Percentiles rank a stretch among this genome's conserved stretches.
Evolutionary conservation across 768 basidiomycete species (phyloP).

Genomic region (Suillus bovinus): DNA sequence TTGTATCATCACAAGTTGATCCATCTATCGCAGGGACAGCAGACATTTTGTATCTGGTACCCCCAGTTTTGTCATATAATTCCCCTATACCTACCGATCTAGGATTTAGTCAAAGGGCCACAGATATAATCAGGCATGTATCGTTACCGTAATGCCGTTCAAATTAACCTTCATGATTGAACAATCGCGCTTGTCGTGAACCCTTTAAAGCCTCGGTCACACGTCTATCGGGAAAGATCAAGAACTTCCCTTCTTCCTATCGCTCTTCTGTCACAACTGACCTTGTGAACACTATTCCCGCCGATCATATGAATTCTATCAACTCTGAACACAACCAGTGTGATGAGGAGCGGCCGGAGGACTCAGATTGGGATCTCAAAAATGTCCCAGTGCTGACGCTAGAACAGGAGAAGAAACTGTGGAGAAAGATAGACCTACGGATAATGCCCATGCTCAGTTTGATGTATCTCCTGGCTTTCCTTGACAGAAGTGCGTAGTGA

Average conservation of each 20-base stretch:
- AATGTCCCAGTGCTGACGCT: constrained; percentile 25
- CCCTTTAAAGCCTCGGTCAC: too few species aligned
- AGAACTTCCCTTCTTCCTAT: neutral
- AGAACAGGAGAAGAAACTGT: constrained; percentile 51
- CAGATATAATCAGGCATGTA: neutral
- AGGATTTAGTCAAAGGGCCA: neutral
- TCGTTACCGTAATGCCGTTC: too few species aligned
- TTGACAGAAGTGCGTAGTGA: constrained; percentile 51
- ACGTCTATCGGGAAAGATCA: neutral
- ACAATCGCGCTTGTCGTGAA: too few species aligned
- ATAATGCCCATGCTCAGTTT: constrained; percentile 57
- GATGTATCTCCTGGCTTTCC: constrained; percentile 61
- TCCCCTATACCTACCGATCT: neutral
- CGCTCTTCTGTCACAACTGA: neutral
- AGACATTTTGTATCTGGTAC: neutral
- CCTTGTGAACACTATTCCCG: neutral
- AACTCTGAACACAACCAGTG: neutral
- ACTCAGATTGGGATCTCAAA: neutral
- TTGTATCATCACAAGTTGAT: neutral
- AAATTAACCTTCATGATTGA: too few species aligned
- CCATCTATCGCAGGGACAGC: neutral
- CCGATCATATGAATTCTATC: neutral
- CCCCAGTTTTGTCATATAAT: neutral
- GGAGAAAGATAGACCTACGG: constrained; percentile 55
- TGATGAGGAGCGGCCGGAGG: neutral